Evolutionary conservation across 2,329 filamentous ascomycete genomes (phyloP), one percentile per base, ranked within the genome.

Genomic region (Fusarium napiforme): DNA sequence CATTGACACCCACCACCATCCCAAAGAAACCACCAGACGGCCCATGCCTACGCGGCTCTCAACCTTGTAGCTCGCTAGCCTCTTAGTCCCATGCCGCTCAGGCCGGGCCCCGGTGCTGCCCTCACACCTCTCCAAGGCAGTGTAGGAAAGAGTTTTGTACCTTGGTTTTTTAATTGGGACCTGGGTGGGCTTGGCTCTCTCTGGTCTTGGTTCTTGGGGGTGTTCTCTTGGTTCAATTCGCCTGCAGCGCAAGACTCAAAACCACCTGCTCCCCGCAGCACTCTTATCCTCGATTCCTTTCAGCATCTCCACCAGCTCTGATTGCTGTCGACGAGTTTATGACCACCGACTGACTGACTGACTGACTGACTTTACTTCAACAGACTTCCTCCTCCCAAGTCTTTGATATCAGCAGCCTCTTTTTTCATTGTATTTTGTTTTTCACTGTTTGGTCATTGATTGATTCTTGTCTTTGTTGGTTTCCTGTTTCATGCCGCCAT

Each of bases 31-130:
- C 68, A 68, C 57, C 46, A 60, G 71, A 77, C 71, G 75, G 75
- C 68, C 76, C 73, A 74, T 76, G 71, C 68, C 75, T 78, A 77
- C 75, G 76, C 76, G 76, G 76, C 76, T 78, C 74, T 75, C 68
- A 76, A 77, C 76, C 75, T 77, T 77, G 75, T 77, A 74, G 71
- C 75, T 36, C 52, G 37, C 55, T 59, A 59, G 40, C 36, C 34
- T 55, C 66, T 77, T 77, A 77, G 75, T 56, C 11, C 61, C 65
- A 77, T 76, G 76, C 76, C 76, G 76, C 74, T 73, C 73, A 72
- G 75, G 61, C 76, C 75, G 75, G 75, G 75, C 74, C 74, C 74
- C 68, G 71, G 60, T 61, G 71, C 57, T 71, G 60, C 23, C 60
- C 60, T 64, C 67, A 72, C 65, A 56, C 71, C 64, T 72, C 58